Percentiles rank a stretch among this genome's conserved stretches.
These are phyloP conservation scores for Tetradesmus obliquus DNA, from an alignment of 139 green algal genomes.

Conservation along the genomic window DNA sequence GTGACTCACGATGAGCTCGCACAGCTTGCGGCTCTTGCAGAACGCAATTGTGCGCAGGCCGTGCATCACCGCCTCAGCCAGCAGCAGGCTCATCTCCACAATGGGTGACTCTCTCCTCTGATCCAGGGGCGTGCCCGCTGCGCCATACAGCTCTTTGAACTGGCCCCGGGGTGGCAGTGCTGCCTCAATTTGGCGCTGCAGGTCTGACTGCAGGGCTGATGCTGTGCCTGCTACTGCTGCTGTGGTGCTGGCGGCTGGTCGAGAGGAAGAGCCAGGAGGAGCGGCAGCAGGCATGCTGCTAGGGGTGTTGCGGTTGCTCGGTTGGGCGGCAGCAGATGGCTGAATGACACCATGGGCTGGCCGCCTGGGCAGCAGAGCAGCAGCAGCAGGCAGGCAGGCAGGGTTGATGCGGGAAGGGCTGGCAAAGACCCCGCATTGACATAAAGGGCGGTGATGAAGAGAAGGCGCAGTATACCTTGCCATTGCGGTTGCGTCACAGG, in stretches of 20 bases:
- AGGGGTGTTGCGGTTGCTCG: background rate
- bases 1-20: slow-evolving; percentile 88
- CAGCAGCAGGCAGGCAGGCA: background rate
- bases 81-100: slow-evolving; percentile 86
- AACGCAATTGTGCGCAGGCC: slow-evolving; percentile 94
- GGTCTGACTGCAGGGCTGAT: background rate
- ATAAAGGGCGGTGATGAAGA: too few relatives aligned
- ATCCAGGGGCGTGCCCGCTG: slow-evolving; percentile 61
- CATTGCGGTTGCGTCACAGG: too few relatives aligned
- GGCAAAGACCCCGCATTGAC: too few relatives aligned
- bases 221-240: slow-evolving; percentile 35
- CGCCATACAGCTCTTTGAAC: slow-evolving; percentile 53
- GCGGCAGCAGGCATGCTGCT: background rate
- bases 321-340: too few relatives aligned
- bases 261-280: background rate
- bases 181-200: slow-evolving; percentile 38
- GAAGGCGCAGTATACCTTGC: too few relatives aligned
- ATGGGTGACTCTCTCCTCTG: slow-evolving; percentile 81
- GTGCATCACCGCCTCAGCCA: slow-evolving; percentile 94
- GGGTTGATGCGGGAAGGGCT: too few relatives aligned
- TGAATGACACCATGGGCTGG: background rate
- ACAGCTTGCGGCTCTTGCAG: slow-evolving; percentile 96
- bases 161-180: slow-evolving; percentile 23
- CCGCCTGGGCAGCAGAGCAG: background rate
- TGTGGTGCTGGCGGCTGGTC: background rate